A percentile compares a stretch with the other conserved stretches of the same genome.
These are phyloP conservation scores for Fraxinus latifolia DNA, from an alignment of 305 asterid genomes.

Conservation along the genomic window DNA sequence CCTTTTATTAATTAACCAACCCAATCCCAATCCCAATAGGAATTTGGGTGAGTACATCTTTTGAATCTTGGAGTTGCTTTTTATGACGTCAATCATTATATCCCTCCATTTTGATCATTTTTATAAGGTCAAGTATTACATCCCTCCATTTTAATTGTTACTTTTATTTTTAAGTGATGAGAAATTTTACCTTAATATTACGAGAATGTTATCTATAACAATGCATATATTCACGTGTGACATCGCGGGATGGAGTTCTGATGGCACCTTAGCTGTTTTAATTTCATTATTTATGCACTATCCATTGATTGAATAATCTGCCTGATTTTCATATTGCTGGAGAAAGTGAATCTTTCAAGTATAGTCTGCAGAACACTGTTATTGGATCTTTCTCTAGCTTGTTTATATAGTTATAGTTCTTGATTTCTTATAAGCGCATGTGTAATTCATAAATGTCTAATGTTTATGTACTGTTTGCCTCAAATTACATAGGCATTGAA, in stretches of 20 bases:
- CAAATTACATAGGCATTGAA: slow-evolving; percentile 30
- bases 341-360: background rate
- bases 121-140: too few species aligned
- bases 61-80: background rate
- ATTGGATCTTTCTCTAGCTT: background rate
- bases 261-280: background rate
- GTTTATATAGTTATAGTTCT: background rate
- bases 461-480: background rate
- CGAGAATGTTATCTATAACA: background rate
- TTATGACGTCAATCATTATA: background rate
- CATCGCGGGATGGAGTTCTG: background rate
- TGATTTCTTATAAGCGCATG: background rate
- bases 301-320: background rate
- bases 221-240: background rate
- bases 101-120: too few species aligned
- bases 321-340: background rate
- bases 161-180: background rate
- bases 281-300: background rate
- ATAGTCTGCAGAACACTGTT: background rate
- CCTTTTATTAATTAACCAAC: too few species aligned
- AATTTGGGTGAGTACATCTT: too few species aligned
- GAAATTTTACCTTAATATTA: background rate
- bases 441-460: background rate
- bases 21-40: too few species aligned
- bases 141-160: background rate